Evolutionary conservation across 306 rosid genomes (phyloP).

Genomic region (Cicer pinnatifidum): DNA sequence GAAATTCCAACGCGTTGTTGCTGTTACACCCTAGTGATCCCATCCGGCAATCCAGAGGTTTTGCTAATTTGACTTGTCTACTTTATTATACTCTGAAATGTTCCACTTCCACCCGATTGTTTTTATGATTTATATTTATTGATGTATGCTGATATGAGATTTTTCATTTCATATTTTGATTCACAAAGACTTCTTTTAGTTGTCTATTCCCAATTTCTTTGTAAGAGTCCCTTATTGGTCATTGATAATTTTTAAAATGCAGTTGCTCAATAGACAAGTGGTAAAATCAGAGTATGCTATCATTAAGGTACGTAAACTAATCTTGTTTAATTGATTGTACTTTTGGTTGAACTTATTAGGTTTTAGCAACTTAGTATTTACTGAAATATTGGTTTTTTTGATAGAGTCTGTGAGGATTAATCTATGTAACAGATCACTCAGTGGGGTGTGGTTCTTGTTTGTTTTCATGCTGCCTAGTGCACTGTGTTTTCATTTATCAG

Average conservation of each 20-base stretch:
- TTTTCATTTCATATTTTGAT: slow-evolving; percentile 13
- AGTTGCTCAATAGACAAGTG: slow-evolving; percentile 92
- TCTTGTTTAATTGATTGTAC: background rate
- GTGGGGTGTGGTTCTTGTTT: too few relatives aligned
- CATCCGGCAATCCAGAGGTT: slow-evolving; percentile 70
- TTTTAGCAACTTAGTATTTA: too few relatives aligned
- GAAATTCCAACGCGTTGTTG: slow-evolving; percentile 85
- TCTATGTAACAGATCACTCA: too few relatives aligned
- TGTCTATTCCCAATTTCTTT: slow-evolving; percentile 14
- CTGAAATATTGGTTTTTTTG: too few relatives aligned
- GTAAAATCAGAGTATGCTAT: slow-evolving; percentile 93
- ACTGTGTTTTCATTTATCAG: background rate
- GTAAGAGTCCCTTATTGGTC: slow-evolving; percentile 26
- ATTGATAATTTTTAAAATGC: slow-evolving; percentile 45
- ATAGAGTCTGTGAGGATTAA: too few relatives aligned
- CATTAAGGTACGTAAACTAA: slow-evolving; percentile 65
- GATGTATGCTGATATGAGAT: slow-evolving; percentile 3
- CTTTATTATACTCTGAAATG: background rate
- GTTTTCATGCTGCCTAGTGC: background rate
- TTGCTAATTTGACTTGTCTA: slow-evolving; percentile 27
- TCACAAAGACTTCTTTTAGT: slow-evolving; percentile 1
- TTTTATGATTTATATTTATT: background rate
- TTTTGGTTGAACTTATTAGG: background rate
- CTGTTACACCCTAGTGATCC: slow-evolving; percentile 64
- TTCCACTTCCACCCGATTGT: background rate